A percentile compares a stretch with the other conserved stretches of the same genome.
phyloP scores from a whole-genome alignment of 202 grass and related monocot genomes.

The Cymbopogon flexuosus region DNA sequence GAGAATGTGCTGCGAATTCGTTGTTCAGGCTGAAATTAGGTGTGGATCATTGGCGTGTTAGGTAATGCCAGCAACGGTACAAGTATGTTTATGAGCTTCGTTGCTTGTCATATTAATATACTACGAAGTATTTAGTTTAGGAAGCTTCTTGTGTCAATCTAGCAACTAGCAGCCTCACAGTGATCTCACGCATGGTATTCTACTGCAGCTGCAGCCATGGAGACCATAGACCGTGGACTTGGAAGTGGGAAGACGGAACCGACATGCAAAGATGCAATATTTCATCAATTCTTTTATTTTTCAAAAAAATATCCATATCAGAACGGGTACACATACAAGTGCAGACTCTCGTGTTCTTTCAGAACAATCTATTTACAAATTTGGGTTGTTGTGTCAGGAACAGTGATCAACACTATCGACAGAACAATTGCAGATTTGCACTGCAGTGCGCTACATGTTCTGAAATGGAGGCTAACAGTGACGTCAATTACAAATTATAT shows the following conservation, averaged over 20 bases:
- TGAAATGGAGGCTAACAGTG: too few species aligned
- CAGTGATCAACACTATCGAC: neutral
- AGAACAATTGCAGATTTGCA: conserved; percentile 25
- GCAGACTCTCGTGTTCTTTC: neutral
- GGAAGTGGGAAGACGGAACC: neutral
- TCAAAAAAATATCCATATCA: neutral
- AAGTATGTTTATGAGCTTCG: neutral
- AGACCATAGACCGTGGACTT: neutral
- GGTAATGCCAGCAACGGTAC: conserved; percentile 15
- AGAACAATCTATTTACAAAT: conserved; percentile 31
- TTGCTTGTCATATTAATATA: neutral
- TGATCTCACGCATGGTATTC: neutral
- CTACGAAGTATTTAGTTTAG: neutral
- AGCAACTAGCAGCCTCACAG: neutral
- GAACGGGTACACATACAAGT: neutral
- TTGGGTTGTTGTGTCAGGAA: neutral
- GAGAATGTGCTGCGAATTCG: neutral
- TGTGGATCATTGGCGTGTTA: neutral
- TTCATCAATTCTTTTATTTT: neutral
- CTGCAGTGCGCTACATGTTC: neutral
- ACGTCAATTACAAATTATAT: neutral
- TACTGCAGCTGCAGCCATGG: neutral
- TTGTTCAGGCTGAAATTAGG: neutral
- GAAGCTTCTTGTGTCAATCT: neutral
- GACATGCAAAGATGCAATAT: neutral